Conservation (phyloP, 768 basidiomycete genomes). For the Trametes gibbosa region DNA sequence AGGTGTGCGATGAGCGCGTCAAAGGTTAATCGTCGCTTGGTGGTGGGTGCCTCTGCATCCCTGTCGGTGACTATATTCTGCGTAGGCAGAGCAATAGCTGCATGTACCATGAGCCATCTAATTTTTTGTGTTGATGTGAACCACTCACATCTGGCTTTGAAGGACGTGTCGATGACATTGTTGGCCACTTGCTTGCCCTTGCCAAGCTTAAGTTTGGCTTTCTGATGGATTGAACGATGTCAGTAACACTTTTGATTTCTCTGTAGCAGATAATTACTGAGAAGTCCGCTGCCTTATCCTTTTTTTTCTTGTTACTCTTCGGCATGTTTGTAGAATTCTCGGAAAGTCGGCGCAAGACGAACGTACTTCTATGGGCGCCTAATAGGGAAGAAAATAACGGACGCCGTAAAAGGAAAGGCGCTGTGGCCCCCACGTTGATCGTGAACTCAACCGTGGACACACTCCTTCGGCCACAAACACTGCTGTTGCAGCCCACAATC, state of each 20-base stretch:
- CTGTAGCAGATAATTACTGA: constrained; percentile 43
- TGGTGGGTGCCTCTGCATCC: constrained; percentile 59
- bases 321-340: constrained; percentile 50
- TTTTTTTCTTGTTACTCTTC: constrained; percentile 83
- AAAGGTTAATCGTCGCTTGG: constrained; percentile 71
- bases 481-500: too few relatives aligned
- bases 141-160: constrained; percentile 85
- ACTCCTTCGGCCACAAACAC: too few relatives aligned
- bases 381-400: neutral
- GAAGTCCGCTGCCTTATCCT: constrained; percentile 87
- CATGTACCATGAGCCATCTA: neutral
- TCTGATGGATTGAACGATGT: constrained; percentile 44
- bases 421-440: neutral
- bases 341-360: neutral
- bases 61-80: constrained; percentile 72
- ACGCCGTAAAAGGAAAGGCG: neutral
- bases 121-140: neutral
- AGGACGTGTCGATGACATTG: constrained; percentile 94
- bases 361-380: neutral
- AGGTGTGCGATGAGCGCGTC: constrained; percentile 73
- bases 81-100: constrained; percentile 86
- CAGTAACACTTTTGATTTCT: neutral
- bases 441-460: too few relatives aligned
- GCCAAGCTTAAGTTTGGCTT: constrained; percentile 94
- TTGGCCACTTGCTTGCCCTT: constrained; percentile 82